Evolutionary conservation across 176 grass and related monocot genomes (phyloP).

Genomic region (Rhynchospora tenuis): DNA sequence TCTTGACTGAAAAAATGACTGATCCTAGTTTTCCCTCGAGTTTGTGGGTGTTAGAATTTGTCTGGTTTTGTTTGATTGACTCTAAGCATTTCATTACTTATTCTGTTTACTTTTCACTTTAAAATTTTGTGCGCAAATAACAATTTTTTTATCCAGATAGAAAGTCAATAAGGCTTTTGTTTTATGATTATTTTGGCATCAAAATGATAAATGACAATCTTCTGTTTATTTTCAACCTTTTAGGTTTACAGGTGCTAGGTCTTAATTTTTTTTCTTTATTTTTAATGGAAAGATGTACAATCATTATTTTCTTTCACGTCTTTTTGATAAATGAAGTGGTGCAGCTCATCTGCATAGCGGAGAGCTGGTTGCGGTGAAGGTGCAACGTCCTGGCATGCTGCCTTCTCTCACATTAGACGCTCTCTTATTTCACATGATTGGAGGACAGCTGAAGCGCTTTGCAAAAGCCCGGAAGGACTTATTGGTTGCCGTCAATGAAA

Average conservation of each 20-base stretch:
- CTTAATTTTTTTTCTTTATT: not conserved
- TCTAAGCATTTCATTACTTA: not conserved
- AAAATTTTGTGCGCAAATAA: not conserved
- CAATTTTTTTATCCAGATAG: not conserved
- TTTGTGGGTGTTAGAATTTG: not conserved
- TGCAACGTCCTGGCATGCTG: slow-evolving; percentile 93
- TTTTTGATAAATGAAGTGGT: slow-evolving; percentile 97
- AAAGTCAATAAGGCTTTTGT: not conserved
- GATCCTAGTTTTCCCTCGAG: not conserved
- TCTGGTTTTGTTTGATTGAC: not conserved
- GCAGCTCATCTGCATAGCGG: slow-evolving; percentile 95
- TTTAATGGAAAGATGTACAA: not conserved
- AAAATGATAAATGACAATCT: not conserved
- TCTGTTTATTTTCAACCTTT: not conserved
- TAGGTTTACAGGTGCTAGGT: not conserved
- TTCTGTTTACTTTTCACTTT: not conserved
- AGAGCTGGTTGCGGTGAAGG: slow-evolving; percentile 93
- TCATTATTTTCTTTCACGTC: slow-evolving; percentile 30
- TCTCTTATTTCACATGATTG: slow-evolving; percentile 95
- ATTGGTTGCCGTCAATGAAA: slow-evolving; percentile 92
- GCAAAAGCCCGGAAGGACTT: slow-evolving; percentile 97
- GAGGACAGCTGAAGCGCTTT: slow-evolving; percentile 90
- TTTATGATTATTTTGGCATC: not conserved
- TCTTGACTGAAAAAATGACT: not conserved
- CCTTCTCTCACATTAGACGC: slow-evolving; percentile 81